These are phyloP conservation scores for Candida incommunis DNA, from an alignment of 805 yeast genomes.

Conservation along the genomic window DNA sequence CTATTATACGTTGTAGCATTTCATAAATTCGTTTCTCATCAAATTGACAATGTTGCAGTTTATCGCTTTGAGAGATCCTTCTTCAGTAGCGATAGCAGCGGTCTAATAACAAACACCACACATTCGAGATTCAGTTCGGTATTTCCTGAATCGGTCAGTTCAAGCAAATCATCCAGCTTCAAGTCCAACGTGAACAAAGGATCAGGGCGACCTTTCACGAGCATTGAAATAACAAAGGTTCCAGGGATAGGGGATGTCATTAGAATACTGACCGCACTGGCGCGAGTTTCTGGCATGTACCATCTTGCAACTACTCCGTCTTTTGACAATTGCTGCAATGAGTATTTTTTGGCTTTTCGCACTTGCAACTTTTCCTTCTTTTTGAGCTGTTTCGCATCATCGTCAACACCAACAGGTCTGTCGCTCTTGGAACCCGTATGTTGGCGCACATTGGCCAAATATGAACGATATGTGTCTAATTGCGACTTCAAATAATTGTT, in stretches of 20 bases:
- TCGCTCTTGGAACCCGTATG: constrained; percentile 18
- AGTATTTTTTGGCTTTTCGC: constrained; percentile 14
- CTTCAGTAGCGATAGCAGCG: constrained; percentile 14
- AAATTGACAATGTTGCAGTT: not conserved
- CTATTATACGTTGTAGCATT: too few relatives aligned
- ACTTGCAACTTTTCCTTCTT: constrained; percentile 8
- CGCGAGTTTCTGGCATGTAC: constrained; percentile 14
- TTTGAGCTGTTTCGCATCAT: constrained; percentile 6
- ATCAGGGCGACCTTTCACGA: constrained; percentile 17
- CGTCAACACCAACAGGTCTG: constrained; percentile 11
- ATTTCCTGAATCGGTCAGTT: constrained; percentile 13
- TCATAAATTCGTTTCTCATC: too few relatives aligned
- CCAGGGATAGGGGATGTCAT: constrained; percentile 20
- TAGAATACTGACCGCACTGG: constrained; percentile 11
- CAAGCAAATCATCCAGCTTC: constrained; percentile 22
- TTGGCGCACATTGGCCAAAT: constrained; percentile 21
- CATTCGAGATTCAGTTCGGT: constrained; percentile 17
- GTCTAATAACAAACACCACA: constrained; percentile 15
- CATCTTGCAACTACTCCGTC: constrained; percentile 17
- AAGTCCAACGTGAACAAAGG: constrained; percentile 19
- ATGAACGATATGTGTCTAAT: constrained; percentile 23
- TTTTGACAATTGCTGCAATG: constrained; percentile 13
- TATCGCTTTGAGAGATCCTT: not conserved
- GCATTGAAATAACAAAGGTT: constrained; percentile 18
- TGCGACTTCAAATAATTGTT: constrained; percentile 23